Conservation (phyloP, 176 grass and related monocot species). For the Canna indica region DNA sequence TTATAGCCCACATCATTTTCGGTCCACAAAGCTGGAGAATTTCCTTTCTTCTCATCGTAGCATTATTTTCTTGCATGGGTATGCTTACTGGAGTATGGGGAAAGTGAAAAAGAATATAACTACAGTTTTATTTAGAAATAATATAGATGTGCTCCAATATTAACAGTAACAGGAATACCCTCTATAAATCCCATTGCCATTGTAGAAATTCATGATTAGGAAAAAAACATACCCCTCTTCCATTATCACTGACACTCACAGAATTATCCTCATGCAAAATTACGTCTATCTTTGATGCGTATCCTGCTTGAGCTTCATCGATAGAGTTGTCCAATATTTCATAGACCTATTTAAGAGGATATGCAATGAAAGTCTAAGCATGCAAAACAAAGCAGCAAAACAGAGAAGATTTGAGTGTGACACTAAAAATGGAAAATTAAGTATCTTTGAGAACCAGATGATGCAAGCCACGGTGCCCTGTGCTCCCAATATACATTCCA, state of each 20-base stretch:
- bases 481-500: constrained; percentile 98
- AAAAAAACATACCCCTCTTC: constrained; percentile 67
- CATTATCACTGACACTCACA: constrained; percentile 77
- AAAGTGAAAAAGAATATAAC: not conserved
- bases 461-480: constrained; percentile 88
- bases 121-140: not conserved
- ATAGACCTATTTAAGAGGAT: constrained; percentile 38
- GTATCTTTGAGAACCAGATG: constrained; percentile 60
- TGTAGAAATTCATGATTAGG: not conserved
- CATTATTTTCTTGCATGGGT: not conserved
- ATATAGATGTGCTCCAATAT: not conserved
- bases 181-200: not conserved
- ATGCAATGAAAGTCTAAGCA: constrained; percentile 2
- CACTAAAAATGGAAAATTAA: constrained; percentile 6
- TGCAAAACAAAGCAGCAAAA: not conserved
- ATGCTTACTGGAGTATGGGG: not conserved
- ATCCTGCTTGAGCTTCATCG: constrained; percentile 88
- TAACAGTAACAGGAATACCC: constrained; percentile 1
- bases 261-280: constrained; percentile 88
- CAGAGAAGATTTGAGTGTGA: constrained; percentile 12
- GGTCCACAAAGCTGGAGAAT: not conserved
- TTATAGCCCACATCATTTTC: not conserved
- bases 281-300: constrained; percentile 61
- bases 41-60: not conserved
- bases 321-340: constrained; percentile 98